Conservation (phyloP, 2,329 filamentous ascomycete species). For the Diaporthe vexans region DNA sequence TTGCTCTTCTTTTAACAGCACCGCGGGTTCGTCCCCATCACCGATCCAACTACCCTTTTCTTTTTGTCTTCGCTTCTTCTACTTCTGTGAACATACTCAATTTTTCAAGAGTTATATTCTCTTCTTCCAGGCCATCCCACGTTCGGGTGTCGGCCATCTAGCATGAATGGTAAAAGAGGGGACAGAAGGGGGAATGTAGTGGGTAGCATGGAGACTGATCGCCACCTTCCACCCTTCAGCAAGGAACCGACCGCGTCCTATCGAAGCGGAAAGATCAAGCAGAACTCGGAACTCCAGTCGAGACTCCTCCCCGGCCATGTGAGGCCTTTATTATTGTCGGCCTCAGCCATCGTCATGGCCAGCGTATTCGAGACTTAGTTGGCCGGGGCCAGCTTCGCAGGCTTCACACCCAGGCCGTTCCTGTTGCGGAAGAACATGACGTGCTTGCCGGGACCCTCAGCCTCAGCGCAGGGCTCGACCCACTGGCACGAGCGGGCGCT, state of each 20-base stretch:
- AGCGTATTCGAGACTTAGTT: neutral
- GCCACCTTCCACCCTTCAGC: neutral
- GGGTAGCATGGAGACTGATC: neutral
- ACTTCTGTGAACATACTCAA: constrained; percentile 7
- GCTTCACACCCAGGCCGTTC: constrained; percentile 82
- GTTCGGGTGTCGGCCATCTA: neutral
- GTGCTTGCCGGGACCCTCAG: constrained; percentile 83
- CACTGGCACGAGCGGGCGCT: constrained; percentile 92
- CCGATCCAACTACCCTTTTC: constrained; percentile 14
- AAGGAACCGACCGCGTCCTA: constrained; percentile 23
- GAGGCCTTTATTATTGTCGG: neutral
- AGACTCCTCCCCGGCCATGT: neutral
- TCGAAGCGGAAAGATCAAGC: constrained; percentile 31
- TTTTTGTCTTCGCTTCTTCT: neutral
- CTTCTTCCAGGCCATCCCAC: neutral
- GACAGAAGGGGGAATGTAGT: neutral
- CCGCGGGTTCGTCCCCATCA: neutral
- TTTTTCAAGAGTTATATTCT: constrained; percentile 2
- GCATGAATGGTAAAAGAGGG: constrained; percentile 2
- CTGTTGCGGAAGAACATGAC: constrained; percentile 96
- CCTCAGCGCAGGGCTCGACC: constrained; percentile 91
- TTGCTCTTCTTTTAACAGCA: constrained; percentile 1
- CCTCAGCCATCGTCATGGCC: neutral
- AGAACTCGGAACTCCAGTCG: constrained; percentile 10
- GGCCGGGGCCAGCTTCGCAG: constrained; percentile 46